Percentiles rank a stretch among this genome's conserved stretches.
Evolutionary conservation across 1,284 basidiomycete genomes (phyloP).

Genomic region (Rugosomyces carneus): DNA sequence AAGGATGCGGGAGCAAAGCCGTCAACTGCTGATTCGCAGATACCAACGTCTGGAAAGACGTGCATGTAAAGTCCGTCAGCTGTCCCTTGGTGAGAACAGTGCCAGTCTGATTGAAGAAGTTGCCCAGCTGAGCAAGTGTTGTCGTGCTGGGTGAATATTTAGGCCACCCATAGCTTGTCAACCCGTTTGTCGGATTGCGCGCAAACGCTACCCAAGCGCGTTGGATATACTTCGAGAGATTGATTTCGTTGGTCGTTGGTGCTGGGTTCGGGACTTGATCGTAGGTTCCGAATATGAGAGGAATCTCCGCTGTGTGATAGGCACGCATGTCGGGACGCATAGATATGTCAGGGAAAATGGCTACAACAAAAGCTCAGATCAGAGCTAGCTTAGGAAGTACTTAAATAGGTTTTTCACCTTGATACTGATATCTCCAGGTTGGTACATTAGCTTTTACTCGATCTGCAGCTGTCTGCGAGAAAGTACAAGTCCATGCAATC

Average conservation of each 20-base stretch:
- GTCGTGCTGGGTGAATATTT: conserved; percentile 22
- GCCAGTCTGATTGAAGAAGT: conserved; percentile 23
- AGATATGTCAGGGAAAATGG: conserved; percentile 26
- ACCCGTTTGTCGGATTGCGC: conserved; percentile 22
- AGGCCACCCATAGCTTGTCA: conserved; percentile 27
- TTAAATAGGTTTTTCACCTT: conserved; percentile 15
- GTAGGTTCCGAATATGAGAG: conserved; percentile 28
- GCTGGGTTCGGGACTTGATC: conserved; percentile 14
- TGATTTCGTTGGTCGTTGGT: conserved; percentile 20
- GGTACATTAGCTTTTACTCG: conserved; percentile 22
- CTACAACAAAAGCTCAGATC: no score
- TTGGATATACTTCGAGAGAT: conserved; percentile 25
- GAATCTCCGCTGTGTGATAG: conserved; percentile 28
- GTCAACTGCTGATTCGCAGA: conserved; percentile 8
- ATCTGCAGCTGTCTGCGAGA: conserved; percentile 17
- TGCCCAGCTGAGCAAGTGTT: conserved; percentile 25
- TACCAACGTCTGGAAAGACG: conserved; percentile 3
- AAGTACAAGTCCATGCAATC: conserved; percentile 22
- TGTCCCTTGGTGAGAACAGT: conserved; percentile 19
- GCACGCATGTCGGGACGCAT: conserved; percentile 25
- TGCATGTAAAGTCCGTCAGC: conserved; percentile 21
- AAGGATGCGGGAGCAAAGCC: conserved; percentile 1
- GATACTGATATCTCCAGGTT: conserved; percentile 29
- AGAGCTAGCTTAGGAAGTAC: neutral
- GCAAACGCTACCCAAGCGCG: conserved; percentile 29